Evolutionary conservation across 2,329 filamentous ascomycete species (phyloP), one percentile per base, ranked within the genome.

Genomic region (Escovopsis sp.): DNA sequence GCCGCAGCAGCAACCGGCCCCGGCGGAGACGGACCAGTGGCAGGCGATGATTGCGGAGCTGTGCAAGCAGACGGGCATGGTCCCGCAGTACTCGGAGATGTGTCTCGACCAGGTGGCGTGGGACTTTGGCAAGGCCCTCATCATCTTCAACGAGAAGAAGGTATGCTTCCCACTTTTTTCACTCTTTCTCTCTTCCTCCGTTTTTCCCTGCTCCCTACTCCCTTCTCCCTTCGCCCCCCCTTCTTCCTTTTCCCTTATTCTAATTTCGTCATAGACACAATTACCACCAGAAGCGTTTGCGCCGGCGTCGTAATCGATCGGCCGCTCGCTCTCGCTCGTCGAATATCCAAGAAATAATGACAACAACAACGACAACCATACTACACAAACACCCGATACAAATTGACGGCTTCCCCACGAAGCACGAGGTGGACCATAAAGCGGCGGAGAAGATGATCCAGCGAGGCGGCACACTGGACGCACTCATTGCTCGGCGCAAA

Each of bases 21-120:
- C 55, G 44, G 39, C 52, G 11, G 63, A 66, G 34, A 62, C 65
- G n/a, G 64, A 69, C 33, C 64, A 73, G 37, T 74, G 82, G 50
- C 74, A 83, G 51, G 75, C 81, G 48, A 77, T 87, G 64, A 68
- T 94, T 55, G 66, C 77, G 18, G 80, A 91, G 56, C 71, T 95
- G 41, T 81, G 77, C 49, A 77, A 77, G 49, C 77, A 77, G 53
- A 94, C 88, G 1, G 77, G 79, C 44, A 86, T 98, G 78, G 91
- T 77, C 8, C 62, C 79, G 9, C 69, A 83, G 45, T 94, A 83
- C 58, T 82, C 87, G 1, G 74, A 80, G 51, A 74, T 93, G 68
- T 95, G 89, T 53, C 69, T 96, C 12, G 71, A 76, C 3, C 78
- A 87, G 45, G 85, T 81, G 44, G 74, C 72, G 33, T 96, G 87